Evolutionary conservation across 179 eudicot genomes (phyloP).

Genomic region (Sideroxylon spinosum): DNA sequence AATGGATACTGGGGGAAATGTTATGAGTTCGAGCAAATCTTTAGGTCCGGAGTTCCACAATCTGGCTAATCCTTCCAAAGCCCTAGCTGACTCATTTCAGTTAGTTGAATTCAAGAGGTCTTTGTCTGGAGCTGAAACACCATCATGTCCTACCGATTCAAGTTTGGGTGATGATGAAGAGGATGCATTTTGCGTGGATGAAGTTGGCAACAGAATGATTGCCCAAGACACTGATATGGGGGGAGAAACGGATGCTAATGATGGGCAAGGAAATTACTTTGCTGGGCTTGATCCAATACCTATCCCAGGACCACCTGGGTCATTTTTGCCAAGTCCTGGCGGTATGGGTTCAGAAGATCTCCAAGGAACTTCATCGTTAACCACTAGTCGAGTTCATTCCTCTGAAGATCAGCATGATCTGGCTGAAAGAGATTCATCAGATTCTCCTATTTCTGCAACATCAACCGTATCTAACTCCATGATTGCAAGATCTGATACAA

Average conservation of each 20-base stretch:
- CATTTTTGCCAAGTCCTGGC: slow-evolving; percentile 77
- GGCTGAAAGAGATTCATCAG: slow-evolving; percentile 41
- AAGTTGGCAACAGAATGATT: slow-evolving; percentile 20
- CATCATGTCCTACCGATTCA: slow-evolving; percentile 18
- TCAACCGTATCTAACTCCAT: slow-evolving; percentile 50
- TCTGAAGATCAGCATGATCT: slow-evolving; percentile 43
- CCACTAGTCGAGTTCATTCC: slow-evolving; percentile 39
- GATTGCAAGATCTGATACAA: slow-evolving; percentile 27
- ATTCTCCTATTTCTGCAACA: slow-evolving; percentile 51
- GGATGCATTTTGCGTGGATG: slow-evolving; percentile 30
- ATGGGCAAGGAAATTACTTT: slow-evolving; percentile 35
- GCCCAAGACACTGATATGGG: slow-evolving; percentile 17
- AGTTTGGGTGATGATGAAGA: slow-evolving; percentile 28
- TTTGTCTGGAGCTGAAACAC: slow-evolving; percentile 19
- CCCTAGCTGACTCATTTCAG: slow-evolving; percentile 13
- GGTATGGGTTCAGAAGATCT: slow-evolving; percentile 66
- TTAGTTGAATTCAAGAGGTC: slow-evolving; percentile 8
- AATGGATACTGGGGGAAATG: slow-evolving; percentile 25
- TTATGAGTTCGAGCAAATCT: slow-evolving; percentile 27
- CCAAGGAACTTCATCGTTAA: slow-evolving; percentile 51
- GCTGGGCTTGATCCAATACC: slow-evolving; percentile 62
- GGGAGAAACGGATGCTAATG: slow-evolving; percentile 29
- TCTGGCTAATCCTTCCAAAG: slow-evolving; percentile 19
- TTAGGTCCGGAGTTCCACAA: slow-evolving; percentile 28
- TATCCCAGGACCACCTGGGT: slow-evolving; percentile 95